phyloP scores from a whole-genome alignment of 179 eudicot genomes.

The Vitellaria paradoxa region DNA sequence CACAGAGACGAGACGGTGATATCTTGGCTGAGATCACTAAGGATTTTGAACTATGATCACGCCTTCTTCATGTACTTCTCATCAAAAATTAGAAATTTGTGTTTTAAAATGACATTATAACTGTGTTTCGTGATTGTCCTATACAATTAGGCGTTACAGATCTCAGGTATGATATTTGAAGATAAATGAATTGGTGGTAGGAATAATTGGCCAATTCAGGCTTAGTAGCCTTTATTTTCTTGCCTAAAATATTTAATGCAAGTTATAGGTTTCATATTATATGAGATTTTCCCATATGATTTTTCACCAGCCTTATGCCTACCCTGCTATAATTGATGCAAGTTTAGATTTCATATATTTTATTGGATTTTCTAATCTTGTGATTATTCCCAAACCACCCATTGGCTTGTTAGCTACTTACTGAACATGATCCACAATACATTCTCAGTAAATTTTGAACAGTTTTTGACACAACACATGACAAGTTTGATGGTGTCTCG shows the following conservation, averaged over 20 bases:
- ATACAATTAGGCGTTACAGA: neutral
- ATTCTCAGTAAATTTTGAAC: neutral
- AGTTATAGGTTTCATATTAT: neutral
- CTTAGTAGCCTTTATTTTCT: neutral
- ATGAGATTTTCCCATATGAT: too few species aligned
- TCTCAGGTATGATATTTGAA: neutral
- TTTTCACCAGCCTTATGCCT: too few species aligned
- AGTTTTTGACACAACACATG: neutral
- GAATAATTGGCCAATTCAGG: neutral
- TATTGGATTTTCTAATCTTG: too few species aligned
- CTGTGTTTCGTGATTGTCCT: neutral
- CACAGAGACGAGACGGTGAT: too few species aligned
- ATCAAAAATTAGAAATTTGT: neutral
- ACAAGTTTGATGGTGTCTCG: neutral
- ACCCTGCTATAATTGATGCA: too few species aligned
- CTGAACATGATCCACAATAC: neutral
- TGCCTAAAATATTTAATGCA: neutral
- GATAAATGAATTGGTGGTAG: neutral
- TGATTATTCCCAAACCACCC: neutral
- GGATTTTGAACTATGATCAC: too few species aligned
- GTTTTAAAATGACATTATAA: neutral
- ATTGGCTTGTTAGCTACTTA: neutral
- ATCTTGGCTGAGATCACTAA: too few species aligned
- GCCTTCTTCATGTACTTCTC: neutral
- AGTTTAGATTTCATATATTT: too few species aligned